Evolutionary conservation across 257 asterid species (phyloP).

Genomic region (Eucommia ulmoides): DNA sequence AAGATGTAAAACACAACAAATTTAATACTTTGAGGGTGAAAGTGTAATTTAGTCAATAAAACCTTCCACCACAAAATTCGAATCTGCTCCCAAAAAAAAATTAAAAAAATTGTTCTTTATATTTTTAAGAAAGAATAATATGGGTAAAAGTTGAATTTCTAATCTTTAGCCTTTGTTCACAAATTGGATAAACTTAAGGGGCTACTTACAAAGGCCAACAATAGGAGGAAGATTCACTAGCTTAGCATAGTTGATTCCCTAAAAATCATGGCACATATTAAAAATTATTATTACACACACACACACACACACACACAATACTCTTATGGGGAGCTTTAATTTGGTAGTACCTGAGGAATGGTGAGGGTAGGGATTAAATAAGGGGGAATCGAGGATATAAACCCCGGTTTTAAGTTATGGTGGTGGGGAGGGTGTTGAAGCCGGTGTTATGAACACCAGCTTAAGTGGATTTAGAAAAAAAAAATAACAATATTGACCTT

Average conservation of each 20-base stretch:
- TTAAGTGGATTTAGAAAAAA: no score
- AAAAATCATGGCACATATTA: background rate
- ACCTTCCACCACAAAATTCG: no score
- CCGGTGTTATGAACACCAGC: no score
- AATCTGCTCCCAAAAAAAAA: slow-evolving; percentile 30
- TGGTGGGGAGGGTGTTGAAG: no score
- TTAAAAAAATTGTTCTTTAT: background rate
- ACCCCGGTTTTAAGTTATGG: no score
- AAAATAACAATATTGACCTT: no score
- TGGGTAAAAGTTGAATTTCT: background rate
- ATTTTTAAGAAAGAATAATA: background rate
- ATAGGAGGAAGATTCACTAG: slow-evolving; percentile 84
- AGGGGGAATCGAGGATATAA: no score
- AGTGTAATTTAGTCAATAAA: no score
- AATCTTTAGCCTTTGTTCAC: no score
- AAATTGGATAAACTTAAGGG: background rate
- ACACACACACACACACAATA: background rate
- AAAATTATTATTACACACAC: background rate
- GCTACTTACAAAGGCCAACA: slow-evolving; percentile 82
- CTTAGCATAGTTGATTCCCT: slow-evolving; percentile 96
- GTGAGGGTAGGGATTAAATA: slow-evolving; percentile 91
- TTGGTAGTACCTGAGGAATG: slow-evolving; percentile 51
- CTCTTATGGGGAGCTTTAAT: background rate
- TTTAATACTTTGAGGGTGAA: no score
- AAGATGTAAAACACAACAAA: no score